phyloP scores from a whole-genome alignment of 2,329 filamentous ascomycete genomes.

The Fonsecaea monophora region DNA sequence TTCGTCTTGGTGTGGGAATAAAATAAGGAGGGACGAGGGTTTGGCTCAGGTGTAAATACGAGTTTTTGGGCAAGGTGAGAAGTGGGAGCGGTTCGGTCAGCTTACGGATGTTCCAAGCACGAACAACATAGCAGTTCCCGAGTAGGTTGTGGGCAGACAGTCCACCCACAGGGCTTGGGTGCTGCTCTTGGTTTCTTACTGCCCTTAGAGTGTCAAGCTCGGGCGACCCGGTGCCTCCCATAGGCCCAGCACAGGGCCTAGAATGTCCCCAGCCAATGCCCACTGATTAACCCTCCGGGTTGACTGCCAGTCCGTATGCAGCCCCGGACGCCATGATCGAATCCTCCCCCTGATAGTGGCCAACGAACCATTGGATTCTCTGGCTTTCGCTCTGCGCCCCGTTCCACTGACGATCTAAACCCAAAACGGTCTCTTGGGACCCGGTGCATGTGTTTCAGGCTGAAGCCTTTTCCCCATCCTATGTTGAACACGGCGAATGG shows the following conservation, averaged over 20 bases:
- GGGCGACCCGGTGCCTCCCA: neutral
- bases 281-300: neutral
- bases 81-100: slow-evolving; percentile 15
- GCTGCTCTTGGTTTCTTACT: neutral
- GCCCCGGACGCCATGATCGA: neutral
- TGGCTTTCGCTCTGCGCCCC: slow-evolving; percentile 10
- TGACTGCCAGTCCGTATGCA: neutral
- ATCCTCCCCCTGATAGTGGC: slow-evolving; percentile 8
- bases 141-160: neutral
- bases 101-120: neutral
- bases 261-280: slow-evolving; percentile 3
- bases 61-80: slow-evolving; percentile 10
- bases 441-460: slow-evolving; percentile 13
- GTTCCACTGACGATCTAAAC: slow-evolving; percentile 18
- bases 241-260: neutral
- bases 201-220: neutral
- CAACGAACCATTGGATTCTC: slow-evolving; percentile 12
- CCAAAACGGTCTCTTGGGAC: neutral
- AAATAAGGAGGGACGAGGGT: slow-evolving; percentile 5
- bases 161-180: neutral
- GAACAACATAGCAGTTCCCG: neutral
- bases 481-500: slow-evolving; percentile 1
- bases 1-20: neutral
- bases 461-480: slow-evolving; percentile 4
- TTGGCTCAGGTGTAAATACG: slow-evolving; percentile 1